A percentile compares a stretch with the other conserved stretches of the same genome.
These are phyloP conservation scores for Gynandropsis gynandra DNA, from an alignment of 345 rosid species.

Conservation along the genomic window DNA sequence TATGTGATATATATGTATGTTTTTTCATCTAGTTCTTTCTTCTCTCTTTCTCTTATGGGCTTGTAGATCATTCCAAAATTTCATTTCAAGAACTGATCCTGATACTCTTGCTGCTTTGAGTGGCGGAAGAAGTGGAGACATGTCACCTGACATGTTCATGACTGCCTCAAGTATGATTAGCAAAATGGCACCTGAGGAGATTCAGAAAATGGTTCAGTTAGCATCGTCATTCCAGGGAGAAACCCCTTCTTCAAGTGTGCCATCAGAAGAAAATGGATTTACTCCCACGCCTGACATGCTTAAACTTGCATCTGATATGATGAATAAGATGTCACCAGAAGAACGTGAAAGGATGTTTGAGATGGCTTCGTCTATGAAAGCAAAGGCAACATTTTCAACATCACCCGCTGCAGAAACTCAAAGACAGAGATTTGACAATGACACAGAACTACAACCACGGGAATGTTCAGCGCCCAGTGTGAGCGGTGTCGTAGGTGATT, in stretches of 20 bases:
- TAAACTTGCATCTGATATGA: constrained; percentile 75
- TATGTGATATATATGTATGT: constrained; percentile 1
- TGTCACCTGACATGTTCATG: constrained; percentile 77
- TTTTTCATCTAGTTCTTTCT: not conserved
- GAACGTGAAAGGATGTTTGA: constrained; percentile 86
- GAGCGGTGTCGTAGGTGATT: constrained; percentile 30
- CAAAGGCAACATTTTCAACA: constrained; percentile 33
- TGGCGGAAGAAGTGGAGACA: constrained; percentile 65
- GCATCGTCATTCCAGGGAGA: constrained; percentile 70
- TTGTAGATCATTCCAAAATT: constrained; percentile 69
- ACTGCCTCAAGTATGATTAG: constrained; percentile 78
- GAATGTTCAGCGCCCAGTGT: constrained; percentile 30
- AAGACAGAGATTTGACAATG: constrained; percentile 22
- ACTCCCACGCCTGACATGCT: constrained; percentile 70
- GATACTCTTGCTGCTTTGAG: constrained; percentile 58
- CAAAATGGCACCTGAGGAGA: constrained; percentile 88
- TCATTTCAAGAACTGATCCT: constrained; percentile 66
- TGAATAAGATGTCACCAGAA: constrained; percentile 64
- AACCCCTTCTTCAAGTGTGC: constrained; percentile 30
- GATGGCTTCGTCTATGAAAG: constrained; percentile 59
- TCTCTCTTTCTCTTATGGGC: constrained; percentile 11
- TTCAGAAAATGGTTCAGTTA: constrained; percentile 70
- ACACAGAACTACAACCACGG: constrained; percentile 19
- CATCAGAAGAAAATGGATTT: constrained; percentile 36
- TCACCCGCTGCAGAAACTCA: constrained; percentile 24